Base-by-base conservation (phyloP, 257 asterid genomes). In the Solanum paucissectum region DNA sequence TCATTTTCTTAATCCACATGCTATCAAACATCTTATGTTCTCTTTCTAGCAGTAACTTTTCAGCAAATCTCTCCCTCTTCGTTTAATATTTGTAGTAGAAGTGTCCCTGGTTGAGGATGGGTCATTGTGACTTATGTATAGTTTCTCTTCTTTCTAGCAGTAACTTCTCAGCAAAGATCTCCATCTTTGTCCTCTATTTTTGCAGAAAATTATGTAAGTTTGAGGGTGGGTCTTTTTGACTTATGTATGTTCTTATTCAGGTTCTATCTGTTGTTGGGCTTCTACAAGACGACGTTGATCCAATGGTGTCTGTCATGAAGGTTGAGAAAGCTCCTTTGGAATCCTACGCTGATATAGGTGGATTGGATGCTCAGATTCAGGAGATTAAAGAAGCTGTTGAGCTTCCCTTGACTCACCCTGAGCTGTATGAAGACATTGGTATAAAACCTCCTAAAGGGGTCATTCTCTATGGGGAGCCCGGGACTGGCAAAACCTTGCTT, bases 261-360 rank as follows among this genome's bases (percentile, higher is more conserved):
- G 98, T 96, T 82, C 98, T 95, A 77, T 96, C 99, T 83, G 99
- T 96, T 85, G 98, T 95, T 81, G 98, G 99, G 83, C 95, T 96
- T 89, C 98, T 96, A 69, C 99, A 96, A 90, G 98, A 96, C 89
- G 99, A 95, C 5, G 98, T 95, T 13, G 99, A 96, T 72, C 99
- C 98, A 77, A 94, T 95, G 98, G 99, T 96, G 44, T 96, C 99
- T 16, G 98, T 96, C n/a, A 96, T 95, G 99, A 96, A 96, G 91
- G 99, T 96, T 76, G 99, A 96, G 92, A 96, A 96, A 92, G 98
- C 99, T 87, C 99, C 99, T 4, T 79, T 96, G 93, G 99, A 96
- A 91, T 96, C 99, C 2, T 96, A 96, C 88, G 95, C 97, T 82
- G 98, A 95, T 85, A 92, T 92, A 12, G 94, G 94, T 86, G 94